phyloP scores from a whole-genome alignment of 306 rosid species.

The Morella rubra region DNA sequence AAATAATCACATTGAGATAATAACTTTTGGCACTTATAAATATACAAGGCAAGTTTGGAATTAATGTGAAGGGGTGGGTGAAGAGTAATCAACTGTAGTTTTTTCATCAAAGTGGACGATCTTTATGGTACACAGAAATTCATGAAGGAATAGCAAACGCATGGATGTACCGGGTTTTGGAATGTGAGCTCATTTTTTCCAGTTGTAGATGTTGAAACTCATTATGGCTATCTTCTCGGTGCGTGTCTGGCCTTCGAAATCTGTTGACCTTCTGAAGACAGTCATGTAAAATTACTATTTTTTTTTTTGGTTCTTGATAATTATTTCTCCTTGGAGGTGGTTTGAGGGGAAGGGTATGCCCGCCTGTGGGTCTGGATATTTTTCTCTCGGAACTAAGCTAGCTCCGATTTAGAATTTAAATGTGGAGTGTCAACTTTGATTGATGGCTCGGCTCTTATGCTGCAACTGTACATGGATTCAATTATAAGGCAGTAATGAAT shows the following conservation, averaged over 20 bases:
- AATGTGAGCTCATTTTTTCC: neutral
- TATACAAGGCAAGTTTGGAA: neutral
- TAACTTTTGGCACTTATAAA: neutral
- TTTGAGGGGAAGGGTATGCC: neutral
- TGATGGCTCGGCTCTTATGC: neutral
- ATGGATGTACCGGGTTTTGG: neutral
- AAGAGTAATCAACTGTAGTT: neutral
- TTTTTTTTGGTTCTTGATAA: neutral
- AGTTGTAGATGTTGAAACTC: neutral
- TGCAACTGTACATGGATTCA: neutral
- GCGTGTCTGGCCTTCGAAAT: neutral
- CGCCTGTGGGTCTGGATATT: neutral
- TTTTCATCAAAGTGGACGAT: neutral
- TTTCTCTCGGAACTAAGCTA: neutral
- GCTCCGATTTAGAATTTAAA: neutral
- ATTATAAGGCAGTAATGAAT: neutral
- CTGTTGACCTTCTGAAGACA: neutral
- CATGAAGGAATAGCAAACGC: neutral
- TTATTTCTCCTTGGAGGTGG: neutral
- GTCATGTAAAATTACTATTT: neutral
- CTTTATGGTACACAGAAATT: neutral
- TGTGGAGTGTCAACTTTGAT: neutral
- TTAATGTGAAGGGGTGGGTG: neutral
- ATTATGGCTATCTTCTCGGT: neutral
- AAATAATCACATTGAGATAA: neutral